Evolutionary conservation across 2,329 filamentous ascomycete genomes (phyloP).

Genomic region (Hymenoscyphus fraxineus): DNA sequence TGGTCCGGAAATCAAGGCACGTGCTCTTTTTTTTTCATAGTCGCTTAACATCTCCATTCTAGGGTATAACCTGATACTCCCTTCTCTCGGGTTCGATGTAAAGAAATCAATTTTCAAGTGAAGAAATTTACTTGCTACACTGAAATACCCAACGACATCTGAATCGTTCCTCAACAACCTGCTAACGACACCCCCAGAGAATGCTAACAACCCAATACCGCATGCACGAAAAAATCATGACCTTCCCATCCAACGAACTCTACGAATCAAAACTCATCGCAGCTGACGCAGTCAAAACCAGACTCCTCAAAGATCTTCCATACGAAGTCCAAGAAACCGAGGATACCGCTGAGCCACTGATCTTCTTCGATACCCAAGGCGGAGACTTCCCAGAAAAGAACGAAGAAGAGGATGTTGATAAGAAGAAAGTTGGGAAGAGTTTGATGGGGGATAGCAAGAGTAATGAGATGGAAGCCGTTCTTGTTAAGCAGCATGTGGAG

Average conservation of each 20-base stretch:
- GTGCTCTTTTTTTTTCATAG: neutral
- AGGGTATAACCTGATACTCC: neutral
- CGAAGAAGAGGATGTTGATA: slow-evolving; percentile 63
- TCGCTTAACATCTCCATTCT: too few relatives aligned
- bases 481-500: slow-evolving; percentile 75
- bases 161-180: neutral
- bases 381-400: slow-evolving; percentile 83
- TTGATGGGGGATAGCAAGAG: slow-evolving; percentile 73
- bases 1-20: slow-evolving; percentile 70
- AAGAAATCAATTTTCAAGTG: neutral
- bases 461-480: slow-evolving; percentile 82
- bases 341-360: slow-evolving; percentile 79
- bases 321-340: slow-evolving; percentile 78
- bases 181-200: slow-evolving; percentile 36
- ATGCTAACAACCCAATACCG: slow-evolving; percentile 98
- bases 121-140: neutral
- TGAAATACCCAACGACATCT: neutral
- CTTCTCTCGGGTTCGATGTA: neutral
- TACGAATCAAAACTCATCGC: slow-evolving; percentile 82
- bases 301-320: slow-evolving; percentile 71
- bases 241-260: slow-evolving; percentile 82
- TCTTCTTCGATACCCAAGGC: slow-evolving; percentile 96
- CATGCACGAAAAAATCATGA: slow-evolving; percentile 96
- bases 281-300: slow-evolving; percentile 69
- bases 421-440: slow-evolving; percentile 45